phyloP scores from a whole-genome alignment of 306 rosid species.

The Betula pendula region DNA sequence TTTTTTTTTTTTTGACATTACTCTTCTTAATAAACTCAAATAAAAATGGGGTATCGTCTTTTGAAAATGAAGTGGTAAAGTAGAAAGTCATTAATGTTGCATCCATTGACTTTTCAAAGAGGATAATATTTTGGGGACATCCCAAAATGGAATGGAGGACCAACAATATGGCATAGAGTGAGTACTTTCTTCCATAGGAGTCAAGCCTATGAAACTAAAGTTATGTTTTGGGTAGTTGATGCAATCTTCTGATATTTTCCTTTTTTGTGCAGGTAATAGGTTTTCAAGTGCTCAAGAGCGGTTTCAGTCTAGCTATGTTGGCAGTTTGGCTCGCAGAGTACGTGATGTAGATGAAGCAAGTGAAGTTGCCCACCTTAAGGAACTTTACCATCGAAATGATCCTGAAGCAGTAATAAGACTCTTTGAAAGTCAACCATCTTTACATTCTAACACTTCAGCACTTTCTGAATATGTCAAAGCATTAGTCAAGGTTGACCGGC shows the following conservation, averaged over 20 bases:
- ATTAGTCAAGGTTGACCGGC: slow-evolving; percentile 72
- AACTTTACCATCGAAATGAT: slow-evolving; percentile 69
- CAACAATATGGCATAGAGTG: not conserved
- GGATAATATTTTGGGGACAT: not conserved
- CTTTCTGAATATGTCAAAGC: slow-evolving; percentile 86
- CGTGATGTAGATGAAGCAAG: slow-evolving; percentile 75
- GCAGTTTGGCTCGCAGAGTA: slow-evolving; percentile 65
- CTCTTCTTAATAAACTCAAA: no score
- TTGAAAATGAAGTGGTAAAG: no score
- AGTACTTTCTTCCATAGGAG: not conserved
- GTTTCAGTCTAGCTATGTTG: slow-evolving; percentile 72
- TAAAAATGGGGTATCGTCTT: no score
- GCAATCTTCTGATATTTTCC: slow-evolving; percentile 13
- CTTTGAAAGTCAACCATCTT: slow-evolving; percentile 83
- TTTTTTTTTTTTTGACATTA: no score
- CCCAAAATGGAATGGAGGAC: not conserved
- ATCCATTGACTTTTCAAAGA: not conserved
- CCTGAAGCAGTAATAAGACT: slow-evolving; percentile 84
- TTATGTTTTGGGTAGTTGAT: slow-evolving; percentile 3
- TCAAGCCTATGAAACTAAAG: slow-evolving; percentile 1
- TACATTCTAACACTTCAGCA: slow-evolving; percentile 67
- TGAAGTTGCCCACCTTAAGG: slow-evolving; percentile 76
- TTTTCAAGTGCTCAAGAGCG: slow-evolving; percentile 49
- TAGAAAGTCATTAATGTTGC: no score
- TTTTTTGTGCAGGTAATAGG: slow-evolving; percentile 50